Conservation (phyloP, 2,329 filamentous ascomycete genomes). For the Seiridium unicorne region DNA sequence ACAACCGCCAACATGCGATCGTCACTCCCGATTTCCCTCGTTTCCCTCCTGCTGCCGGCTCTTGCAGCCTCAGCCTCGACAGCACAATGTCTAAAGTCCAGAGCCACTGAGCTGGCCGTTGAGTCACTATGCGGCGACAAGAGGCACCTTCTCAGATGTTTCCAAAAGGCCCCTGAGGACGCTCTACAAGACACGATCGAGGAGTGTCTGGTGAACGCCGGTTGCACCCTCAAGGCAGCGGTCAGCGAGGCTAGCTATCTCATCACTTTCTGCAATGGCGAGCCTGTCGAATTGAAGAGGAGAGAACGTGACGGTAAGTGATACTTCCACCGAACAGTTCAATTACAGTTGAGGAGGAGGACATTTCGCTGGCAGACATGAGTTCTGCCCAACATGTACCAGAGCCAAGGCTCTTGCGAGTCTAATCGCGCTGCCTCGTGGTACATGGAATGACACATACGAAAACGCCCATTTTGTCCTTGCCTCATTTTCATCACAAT, state of each 20-base stretch:
- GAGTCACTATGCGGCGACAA: constrained; percentile 42
- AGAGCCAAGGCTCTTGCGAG: too few species aligned
- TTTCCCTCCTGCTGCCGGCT: constrained; percentile 11
- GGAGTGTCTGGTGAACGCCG: constrained; percentile 32
- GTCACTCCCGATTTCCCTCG: constrained; percentile 4
- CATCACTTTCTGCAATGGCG: constrained; percentile 28
- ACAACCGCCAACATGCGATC: constrained; percentile 8
- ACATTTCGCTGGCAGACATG: too few species aligned
- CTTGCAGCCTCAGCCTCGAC: constrained; percentile 10
- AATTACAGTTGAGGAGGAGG: too few species aligned
- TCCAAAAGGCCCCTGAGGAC: constrained; percentile 30
- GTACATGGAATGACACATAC: too few species aligned
- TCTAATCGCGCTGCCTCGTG: too few species aligned
- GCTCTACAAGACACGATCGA: constrained; percentile 33
- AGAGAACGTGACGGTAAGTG: neutral
- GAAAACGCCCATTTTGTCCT: neutral
- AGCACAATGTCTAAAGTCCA: constrained; percentile 37
- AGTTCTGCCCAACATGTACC: too few species aligned
- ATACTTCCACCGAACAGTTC: too few species aligned
- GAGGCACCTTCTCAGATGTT: constrained; percentile 40
- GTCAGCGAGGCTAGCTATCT: constrained; percentile 30
- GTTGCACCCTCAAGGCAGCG: constrained; percentile 34
- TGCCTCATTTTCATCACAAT: neutral
- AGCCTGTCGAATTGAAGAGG: constrained; percentile 2
- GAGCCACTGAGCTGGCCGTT: constrained; percentile 36